Base-by-base conservation (phyloP, 139 green algal genomes). In the Tetradesmus obliquus region DNA sequence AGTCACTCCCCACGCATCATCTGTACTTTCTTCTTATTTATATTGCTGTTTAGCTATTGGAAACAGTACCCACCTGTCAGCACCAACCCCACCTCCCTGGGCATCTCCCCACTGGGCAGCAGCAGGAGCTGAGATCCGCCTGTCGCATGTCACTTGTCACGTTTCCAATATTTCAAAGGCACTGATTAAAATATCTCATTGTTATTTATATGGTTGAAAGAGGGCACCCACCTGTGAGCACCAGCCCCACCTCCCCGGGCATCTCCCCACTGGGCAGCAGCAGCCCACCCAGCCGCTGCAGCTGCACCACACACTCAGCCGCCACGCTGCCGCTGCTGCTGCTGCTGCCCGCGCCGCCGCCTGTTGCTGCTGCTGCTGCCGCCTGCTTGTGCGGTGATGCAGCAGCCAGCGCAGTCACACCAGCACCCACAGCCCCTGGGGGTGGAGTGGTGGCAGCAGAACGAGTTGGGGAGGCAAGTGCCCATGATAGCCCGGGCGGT, bases 211-310 rank as follows among this genome's bases (percentile, higher is more conserved):
- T n/a, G n/a, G n/a, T n/a, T n/a, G n/a, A n/a, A n/a, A n/a, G n/a
- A n/a, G n/a, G n/a, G n/a, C 66, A n/a, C 86, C 9, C 45, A 90
- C 86, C 86, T 84, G 86, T 90, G 53, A 90, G 57, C 51, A 90
- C 51, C 19, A 90, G 71, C 13, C 71, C 86, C 1, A 84, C 58
- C 53, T 90, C 86, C 24, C 86, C 86, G 0, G 86, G 86, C 86
- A 90, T 90, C 71, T 90, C 86, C 69, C 86, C 71, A 57, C 4
- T 1, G 24, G 86, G 22, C 69, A 90, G 55, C 53, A 90, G 53
- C 71, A 90, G 71, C 53, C 32, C 55, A 20, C 86, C 86, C 19
- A 90, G 69, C 54, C 32, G 80, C 51, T 57, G 51, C 80, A 62
- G 80, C 51, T 53, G 24, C 74, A 82, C 7, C 74, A 82, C 13